Percentiles rank a stretch among this genome's conserved stretches.
Evolutionary conservation across 257 asterid species (phyloP).

Genomic region (Gynochthodes officinalis): DNA sequence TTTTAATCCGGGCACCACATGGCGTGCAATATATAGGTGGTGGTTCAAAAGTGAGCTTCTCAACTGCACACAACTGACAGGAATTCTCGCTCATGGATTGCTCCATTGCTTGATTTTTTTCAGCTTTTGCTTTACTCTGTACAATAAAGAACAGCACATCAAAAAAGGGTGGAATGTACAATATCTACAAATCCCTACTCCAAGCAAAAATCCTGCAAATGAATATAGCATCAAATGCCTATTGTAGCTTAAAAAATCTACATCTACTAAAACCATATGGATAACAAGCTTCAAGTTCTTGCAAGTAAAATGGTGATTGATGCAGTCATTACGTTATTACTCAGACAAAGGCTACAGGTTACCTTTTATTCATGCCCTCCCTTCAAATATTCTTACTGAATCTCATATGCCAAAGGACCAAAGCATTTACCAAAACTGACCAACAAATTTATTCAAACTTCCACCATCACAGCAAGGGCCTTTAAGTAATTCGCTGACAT

Average conservation of each 20-base stretch:
- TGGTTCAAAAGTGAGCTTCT: conserved; percentile 94
- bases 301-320: not conserved
- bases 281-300: not conserved
- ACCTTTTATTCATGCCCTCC: not conserved
- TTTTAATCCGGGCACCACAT: conserved; percentile 91
- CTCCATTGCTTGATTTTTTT: conserved; percentile 92
- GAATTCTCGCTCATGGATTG: conserved; percentile 87
- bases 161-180: not conserved
- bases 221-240: not conserved
- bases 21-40: conserved; percentile 93
- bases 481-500: not conserved
- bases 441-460: not conserved
- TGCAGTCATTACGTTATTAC: not conserved
- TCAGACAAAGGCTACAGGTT: not conserved
- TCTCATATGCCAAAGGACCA: not conserved
- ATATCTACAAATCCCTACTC: not conserved
- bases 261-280: not conserved
- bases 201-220: not conserved
- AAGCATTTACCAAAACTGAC: not conserved
- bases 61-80: conserved; percentile 98
- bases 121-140: conserved; percentile 95
- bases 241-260: not conserved
- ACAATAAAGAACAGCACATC: conserved; percentile 15
- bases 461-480: not conserved
- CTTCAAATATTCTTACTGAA: not conserved